phyloP scores from a whole-genome alignment of 495 filamentous ascomycete genomes.

The Aspergillus homomorphus region DNA sequence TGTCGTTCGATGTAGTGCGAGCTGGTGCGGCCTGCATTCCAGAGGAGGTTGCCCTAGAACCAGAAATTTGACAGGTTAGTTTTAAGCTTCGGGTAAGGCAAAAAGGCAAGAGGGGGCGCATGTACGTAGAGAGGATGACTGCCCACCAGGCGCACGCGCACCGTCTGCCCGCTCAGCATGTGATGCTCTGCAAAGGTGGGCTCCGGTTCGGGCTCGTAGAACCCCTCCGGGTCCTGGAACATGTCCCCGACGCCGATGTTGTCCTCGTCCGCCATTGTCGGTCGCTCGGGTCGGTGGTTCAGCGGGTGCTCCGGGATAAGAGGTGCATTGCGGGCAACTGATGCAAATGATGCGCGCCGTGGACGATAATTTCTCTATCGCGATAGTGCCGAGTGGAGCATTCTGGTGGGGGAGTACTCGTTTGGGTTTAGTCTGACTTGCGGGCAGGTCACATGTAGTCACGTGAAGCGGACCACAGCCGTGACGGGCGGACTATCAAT shows the following conservation, averaged over 20 bases:
- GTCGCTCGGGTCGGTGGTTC: neutral
- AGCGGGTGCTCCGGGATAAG: neutral
- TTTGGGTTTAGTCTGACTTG: neutral
- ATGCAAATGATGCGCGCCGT: neutral
- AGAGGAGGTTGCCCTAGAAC: constrained; percentile 75
- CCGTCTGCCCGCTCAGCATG: constrained; percentile 59
- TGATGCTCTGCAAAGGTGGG: constrained; percentile 67
- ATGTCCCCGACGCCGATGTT: constrained; percentile 50
- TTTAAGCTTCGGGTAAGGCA: neutral
- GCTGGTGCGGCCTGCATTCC: constrained; percentile 79
- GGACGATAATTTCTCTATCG: constrained; percentile 13
- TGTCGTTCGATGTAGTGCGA: constrained; percentile 72
- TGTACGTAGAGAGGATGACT: constrained; percentile 85
- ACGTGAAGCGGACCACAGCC: constrained; percentile 17
- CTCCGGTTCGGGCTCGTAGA: constrained; percentile 66
- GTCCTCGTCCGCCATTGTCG: constrained; percentile 32
- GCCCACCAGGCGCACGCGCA: constrained; percentile 80
- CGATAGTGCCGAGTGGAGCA: constrained; percentile 7
- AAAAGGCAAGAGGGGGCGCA: constrained; percentile 14
- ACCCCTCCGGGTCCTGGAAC: constrained; percentile 77
- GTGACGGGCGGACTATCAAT: neutral
- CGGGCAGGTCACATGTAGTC: constrained; percentile 17
- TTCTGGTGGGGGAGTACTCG: constrained; percentile 10
- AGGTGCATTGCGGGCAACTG: neutral
- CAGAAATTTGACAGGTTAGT: constrained; percentile 14